phyloP scores from a whole-genome alignment of 1,284 basidiomycete species.

The Phellopilus nigrolimitatus region DNA sequence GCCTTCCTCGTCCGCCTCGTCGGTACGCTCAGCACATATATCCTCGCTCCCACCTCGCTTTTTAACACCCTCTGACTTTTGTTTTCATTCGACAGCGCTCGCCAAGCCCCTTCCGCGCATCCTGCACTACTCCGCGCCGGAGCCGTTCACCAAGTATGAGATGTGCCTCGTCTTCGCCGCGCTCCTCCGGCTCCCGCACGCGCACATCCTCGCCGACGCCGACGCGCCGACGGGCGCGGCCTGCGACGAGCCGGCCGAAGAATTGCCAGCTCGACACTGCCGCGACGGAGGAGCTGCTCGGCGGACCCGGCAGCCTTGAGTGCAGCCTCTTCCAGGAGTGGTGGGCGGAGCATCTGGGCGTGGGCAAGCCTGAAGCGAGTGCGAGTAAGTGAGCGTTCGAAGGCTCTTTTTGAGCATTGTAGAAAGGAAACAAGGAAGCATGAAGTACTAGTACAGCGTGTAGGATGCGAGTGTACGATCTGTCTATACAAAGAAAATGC shows the following conservation, averaged over 20 bases:
- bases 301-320: constrained; percentile 49
- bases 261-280: constrained; percentile 68
- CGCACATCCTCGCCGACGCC: constrained; percentile 63
- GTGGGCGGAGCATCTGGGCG: constrained; percentile 48
- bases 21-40: constrained; percentile 34
- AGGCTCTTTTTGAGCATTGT: neutral
- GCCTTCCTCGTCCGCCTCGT: constrained; percentile 65
- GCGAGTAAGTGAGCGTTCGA: neutral
- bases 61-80: neutral
- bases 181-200: constrained; percentile 58
- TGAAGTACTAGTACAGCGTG: constrained; percentile 1
- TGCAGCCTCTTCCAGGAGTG: constrained; percentile 69
- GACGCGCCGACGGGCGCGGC: constrained; percentile 55
- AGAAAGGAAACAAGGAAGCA: neutral
- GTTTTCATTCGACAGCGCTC: constrained; percentile 26
- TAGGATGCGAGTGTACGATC: neutral
- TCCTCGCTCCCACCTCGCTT: constrained; percentile 1
- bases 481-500: neutral
- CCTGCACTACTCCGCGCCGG: constrained; percentile 69
- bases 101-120: constrained; percentile 52
- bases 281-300: constrained; percentile 59
- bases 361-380: neutral
- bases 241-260: constrained; percentile 61
- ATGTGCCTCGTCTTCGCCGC: constrained; percentile 74
- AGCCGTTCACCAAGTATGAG: constrained; percentile 81